Conservation (phyloP, 2,329 filamentous ascomycete species). For the Fusarium illudens region DNA sequence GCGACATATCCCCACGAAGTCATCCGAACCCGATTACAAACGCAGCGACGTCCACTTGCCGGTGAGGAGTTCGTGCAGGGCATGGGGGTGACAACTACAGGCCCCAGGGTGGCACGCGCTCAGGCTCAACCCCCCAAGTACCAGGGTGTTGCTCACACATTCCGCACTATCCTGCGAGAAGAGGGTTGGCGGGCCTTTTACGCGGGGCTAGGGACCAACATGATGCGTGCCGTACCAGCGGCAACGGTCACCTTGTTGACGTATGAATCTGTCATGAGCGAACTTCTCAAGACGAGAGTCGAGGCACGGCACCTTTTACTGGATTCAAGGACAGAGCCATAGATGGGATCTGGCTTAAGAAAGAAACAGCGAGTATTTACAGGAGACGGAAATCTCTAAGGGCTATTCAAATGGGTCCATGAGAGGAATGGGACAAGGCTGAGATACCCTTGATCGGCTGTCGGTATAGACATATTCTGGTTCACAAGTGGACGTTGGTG, state of each 20-base stretch:
- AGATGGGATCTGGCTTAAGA: slow-evolving; percentile 5
- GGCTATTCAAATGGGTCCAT: slow-evolving; percentile 30
- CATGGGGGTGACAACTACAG: slow-evolving; percentile 53
- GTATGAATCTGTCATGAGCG: slow-evolving; percentile 79
- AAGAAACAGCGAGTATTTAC: slow-evolving; percentile 4
- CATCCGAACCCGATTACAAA: slow-evolving; percentile 90
- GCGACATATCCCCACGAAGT: slow-evolving; percentile 98
- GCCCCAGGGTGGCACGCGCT: slow-evolving; percentile 40
- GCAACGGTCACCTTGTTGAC: slow-evolving; percentile 98
- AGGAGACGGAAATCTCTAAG: slow-evolving; percentile 16
- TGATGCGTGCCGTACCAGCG: slow-evolving; percentile 93
- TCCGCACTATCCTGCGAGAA: slow-evolving; percentile 83
- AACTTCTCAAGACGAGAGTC: slow-evolving; percentile 55
- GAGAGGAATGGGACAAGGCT: slow-evolving; percentile 36
- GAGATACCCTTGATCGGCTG: slow-evolving; percentile 49
- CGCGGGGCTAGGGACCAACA: slow-evolving; percentile 95
- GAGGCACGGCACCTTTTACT: slow-evolving; percentile 47
- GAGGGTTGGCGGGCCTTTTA: slow-evolving; percentile 98
- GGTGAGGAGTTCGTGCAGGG: slow-evolving; percentile 62
- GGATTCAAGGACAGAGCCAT: slow-evolving; percentile 24
- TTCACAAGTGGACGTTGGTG: slow-evolving; percentile 31
- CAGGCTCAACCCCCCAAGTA: slow-evolving; percentile 64
- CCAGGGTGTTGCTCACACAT: slow-evolving; percentile 81
- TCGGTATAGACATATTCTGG: slow-evolving; percentile 48
- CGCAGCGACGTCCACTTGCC: slow-evolving; percentile 78